These are phyloP conservation scores for Saccharomycopsis malanga DNA, from an alignment of 805 yeast species.

Conservation along the genomic window DNA sequence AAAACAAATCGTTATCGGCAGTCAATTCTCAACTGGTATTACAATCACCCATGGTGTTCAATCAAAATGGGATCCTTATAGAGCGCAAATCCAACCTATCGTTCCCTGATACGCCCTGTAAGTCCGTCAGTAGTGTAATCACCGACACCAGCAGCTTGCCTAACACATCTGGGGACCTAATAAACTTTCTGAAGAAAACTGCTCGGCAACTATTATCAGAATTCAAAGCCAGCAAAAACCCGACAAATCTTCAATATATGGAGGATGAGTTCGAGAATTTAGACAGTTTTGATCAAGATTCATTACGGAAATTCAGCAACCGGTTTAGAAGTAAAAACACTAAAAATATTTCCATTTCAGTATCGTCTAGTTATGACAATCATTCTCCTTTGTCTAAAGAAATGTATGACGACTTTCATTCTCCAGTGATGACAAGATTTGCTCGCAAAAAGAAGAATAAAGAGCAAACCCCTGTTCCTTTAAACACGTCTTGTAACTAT, in stretches of 20 bases:
- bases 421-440: conserved; percentile 11
- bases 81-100: conserved; percentile 12
- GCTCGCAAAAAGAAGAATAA: not conserved
- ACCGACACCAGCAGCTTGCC: conserved; percentile 2
- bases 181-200: conserved; percentile 1
- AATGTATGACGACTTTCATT: conserved; percentile 2
- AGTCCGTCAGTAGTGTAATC: conserved; percentile 4
- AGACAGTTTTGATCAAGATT: not conserved
- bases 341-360: not conserved
- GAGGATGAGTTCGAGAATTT: not conserved
- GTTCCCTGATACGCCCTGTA: conserved; percentile 22
- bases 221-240: conserved; percentile 8
- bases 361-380: not conserved
- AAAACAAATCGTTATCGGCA: conserved; percentile 30
- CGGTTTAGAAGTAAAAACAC: not conserved
- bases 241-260: not conserved
- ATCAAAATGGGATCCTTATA: conserved; percentile 17
- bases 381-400: conserved; percentile 3
- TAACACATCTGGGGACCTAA: not conserved
- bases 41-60: conserved; percentile 19
- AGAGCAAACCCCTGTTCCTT: not conserved
- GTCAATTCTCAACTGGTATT: not conserved
- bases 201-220: conserved; percentile 13
- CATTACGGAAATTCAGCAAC: not conserved
- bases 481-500: not conserved